Conservation (phyloP, 164 flowering plant genomes). For the Chloranthus sessilifolius region DNA sequence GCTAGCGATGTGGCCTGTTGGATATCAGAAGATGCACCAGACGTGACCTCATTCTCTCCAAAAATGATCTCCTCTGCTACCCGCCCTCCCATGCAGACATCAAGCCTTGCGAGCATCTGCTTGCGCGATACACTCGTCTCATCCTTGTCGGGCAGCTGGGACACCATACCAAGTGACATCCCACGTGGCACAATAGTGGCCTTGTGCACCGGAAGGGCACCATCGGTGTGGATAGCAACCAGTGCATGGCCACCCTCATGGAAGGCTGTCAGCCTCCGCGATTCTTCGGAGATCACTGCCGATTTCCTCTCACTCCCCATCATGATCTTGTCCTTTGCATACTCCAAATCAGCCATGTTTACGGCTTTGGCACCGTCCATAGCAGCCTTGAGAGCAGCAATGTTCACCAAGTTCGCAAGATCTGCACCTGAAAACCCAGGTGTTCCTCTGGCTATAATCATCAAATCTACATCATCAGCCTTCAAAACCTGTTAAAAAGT, state of each 20-base stretch:
- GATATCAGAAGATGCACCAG: constrained; percentile 82
- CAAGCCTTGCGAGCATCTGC: constrained; percentile 93
- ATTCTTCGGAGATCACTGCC: constrained; percentile 88
- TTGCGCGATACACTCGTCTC: constrained; percentile 72
- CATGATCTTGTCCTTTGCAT: constrained; percentile 81
- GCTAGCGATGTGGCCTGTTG: constrained; percentile 74
- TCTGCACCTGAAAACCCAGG: constrained; percentile 91
- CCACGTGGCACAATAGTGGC: constrained; percentile 95
- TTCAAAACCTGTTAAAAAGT: constrained; percentile 53
- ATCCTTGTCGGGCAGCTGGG: constrained; percentile 83
- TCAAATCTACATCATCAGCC: constrained; percentile 91
- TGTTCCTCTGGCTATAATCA: constrained; percentile 96
- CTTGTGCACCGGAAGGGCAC: constrained; percentile 91
- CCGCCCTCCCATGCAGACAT: constrained; percentile 96
- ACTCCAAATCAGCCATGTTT: constrained; percentile 75
- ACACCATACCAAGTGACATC: constrained; percentile 84
- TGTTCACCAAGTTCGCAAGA: constrained; percentile 86
- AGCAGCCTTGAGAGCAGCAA: constrained; percentile 91
- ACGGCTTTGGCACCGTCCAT: constrained; percentile 92
- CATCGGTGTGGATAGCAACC: constrained; percentile 92
- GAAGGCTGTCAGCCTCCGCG: constrained; percentile 75
- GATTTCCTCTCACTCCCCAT: constrained; percentile 97
- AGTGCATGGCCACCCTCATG: constrained; percentile 99
- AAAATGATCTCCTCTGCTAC: constrained; percentile 96
- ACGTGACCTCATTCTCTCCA: constrained; percentile 83